A percentile compares a stretch with the other conserved stretches of the same genome.
Evolutionary conservation across 2,329 filamentous ascomycete species (phyloP).

Genomic region (Magnaporthales sp.): DNA sequence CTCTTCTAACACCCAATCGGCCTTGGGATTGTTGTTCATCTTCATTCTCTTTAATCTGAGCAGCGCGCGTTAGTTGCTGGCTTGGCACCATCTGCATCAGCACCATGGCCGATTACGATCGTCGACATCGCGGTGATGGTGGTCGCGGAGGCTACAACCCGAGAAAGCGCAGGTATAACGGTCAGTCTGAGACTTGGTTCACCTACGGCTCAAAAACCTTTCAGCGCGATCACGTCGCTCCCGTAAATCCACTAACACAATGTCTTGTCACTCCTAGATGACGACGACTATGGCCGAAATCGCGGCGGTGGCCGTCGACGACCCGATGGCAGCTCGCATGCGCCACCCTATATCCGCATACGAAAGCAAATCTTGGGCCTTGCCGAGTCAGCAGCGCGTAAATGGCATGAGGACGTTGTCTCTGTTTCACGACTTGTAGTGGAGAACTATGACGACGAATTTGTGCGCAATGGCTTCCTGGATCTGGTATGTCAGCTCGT

Average conservation of each 20-base stretch:
- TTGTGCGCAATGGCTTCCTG: conserved; percentile 64
- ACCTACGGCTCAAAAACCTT: background rate
- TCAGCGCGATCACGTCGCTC: background rate
- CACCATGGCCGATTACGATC: conserved; percentile 48
- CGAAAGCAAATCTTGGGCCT: conserved; percentile 72
- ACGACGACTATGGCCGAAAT: conserved; percentile 67
- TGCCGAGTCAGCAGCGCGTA: conserved; percentile 71
- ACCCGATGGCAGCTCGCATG: conserved; percentile 45
- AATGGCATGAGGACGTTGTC: conserved; percentile 70
- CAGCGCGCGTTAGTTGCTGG: background rate
- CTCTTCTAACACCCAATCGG: background rate
- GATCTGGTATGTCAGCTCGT: conserved; percentile 68
- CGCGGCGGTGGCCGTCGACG: conserved; percentile 64
- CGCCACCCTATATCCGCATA: conserved; percentile 55
- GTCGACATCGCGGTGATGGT: conserved; percentile 35
- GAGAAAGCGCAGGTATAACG: conserved; percentile 73
- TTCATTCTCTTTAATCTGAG: background rate
- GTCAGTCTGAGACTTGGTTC: conserved; percentile 35
- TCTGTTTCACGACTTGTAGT: conserved; percentile 67
- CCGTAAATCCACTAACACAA: background rate
- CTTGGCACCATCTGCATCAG: background rate
- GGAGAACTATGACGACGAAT: conserved; percentile 80
- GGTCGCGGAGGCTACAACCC: conserved; percentile 40
- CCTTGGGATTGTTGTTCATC: background rate
- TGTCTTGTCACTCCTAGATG: conserved; percentile 25